These are phyloP conservation scores for Saccharomycopsis schoenii DNA, from an alignment of 805 yeast genomes.

Conservation along the genomic window DNA sequence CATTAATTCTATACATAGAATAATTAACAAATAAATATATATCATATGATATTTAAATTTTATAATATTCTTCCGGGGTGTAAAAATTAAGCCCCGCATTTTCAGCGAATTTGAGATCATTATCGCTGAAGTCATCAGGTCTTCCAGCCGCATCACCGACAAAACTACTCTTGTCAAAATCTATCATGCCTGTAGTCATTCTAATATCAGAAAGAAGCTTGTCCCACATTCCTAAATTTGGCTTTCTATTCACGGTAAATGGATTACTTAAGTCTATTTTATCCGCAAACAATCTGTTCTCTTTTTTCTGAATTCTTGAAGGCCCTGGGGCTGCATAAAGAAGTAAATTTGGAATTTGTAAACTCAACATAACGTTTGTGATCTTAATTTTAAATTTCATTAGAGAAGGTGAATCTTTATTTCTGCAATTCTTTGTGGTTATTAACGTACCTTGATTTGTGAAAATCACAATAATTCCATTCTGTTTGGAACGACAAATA, in stretches of 20 bases:
- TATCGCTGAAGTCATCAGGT: conserved; percentile 63
- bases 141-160: conserved; percentile 36
- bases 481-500: background rate
- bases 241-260: conserved; percentile 50
- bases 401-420: conserved; percentile 23
- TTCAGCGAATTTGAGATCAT: conserved; percentile 64
- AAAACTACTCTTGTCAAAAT: conserved; percentile 40
- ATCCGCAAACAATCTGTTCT: conserved; percentile 1
- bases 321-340: conserved; percentile 53
- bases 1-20: background rate
- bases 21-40: background rate
- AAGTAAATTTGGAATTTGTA: conserved; percentile 20
- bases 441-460: conserved; percentile 77
- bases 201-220: conserved; percentile 35
- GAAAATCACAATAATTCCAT: conserved; percentile 51
- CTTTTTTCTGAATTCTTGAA: conserved; percentile 28
- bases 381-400: conserved; percentile 34
- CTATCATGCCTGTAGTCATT: conserved; percentile 24
- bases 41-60: background rate
- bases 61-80: conserved; percentile 9
- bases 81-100: conserved; percentile 42
- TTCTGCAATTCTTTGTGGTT: conserved; percentile 22
- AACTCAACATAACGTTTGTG: conserved; percentile 27
- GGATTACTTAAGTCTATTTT: conserved; percentile 7
- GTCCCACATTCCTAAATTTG: conserved; percentile 69